Evolutionary conservation across 2,329 filamentous ascomycete species (phyloP).

Genomic region (Emmonsia crescens): DNA sequence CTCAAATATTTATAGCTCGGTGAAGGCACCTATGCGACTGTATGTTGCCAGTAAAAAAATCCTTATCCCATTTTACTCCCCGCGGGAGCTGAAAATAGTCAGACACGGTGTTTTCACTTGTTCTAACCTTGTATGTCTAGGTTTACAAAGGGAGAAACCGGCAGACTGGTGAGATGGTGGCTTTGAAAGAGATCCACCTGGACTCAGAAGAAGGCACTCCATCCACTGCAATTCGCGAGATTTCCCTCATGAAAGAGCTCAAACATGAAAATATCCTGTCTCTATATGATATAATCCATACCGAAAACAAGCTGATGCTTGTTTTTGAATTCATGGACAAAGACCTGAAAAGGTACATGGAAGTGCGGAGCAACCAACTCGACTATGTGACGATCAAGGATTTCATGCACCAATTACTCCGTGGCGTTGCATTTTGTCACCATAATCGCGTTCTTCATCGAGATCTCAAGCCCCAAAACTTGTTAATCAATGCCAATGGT

Average conservation of each 20-base stretch:
- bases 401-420: constrained; percentile 96
- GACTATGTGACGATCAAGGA: constrained; percentile 90
- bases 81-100: neutral
- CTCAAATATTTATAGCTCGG: constrained; percentile 49
- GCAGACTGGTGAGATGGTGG: constrained; percentile 91
- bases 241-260: constrained; percentile 97
- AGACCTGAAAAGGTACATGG: constrained; percentile 98
- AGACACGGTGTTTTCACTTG: neutral
- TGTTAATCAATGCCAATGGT: constrained; percentile 86
- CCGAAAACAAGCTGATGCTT: constrained; percentile 98
- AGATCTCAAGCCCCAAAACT: constrained; percentile 90
- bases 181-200: constrained; percentile 96
- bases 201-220: constrained; percentile 97
- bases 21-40: constrained; percentile 96
- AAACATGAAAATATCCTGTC: constrained; percentile 98
- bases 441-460: constrained; percentile 93
- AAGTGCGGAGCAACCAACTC: constrained; percentile 77
- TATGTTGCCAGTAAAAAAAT: constrained; percentile 36
- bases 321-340: constrained; percentile 99
- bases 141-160: constrained; percentile 98
- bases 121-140: constrained; percentile 35
- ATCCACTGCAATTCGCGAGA: constrained; percentile 93
- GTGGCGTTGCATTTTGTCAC: constrained; percentile 95
- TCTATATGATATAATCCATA: constrained; percentile 97
- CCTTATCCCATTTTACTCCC: neutral